phyloP scores from a whole-genome alignment of 768 basidiomycete genomes.

The Amanita fuliginea region DNA sequence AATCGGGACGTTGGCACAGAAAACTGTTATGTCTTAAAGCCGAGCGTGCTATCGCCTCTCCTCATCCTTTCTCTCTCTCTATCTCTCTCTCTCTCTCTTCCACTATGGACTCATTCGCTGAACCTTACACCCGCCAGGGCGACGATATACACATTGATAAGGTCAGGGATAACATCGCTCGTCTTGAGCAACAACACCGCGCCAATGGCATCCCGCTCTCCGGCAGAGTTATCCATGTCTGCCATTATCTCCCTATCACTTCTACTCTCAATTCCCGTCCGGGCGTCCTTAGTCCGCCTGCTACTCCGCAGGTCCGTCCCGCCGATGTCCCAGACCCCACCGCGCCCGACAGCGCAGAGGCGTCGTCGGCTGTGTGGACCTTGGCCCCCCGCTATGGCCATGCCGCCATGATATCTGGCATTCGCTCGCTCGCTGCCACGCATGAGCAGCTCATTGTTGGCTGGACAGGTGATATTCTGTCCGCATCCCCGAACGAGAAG shows the following conservation, averaged over 20 bases:
- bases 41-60: not conserved
- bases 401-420: conserved; percentile 90
- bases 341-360: conserved; percentile 6
- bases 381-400: conserved; percentile 79
- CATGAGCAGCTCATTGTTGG: conserved; percentile 90
- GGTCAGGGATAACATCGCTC: conserved; percentile 60
- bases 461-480: conserved; percentile 85
- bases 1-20: conserved; percentile 3
- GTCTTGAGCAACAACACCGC: conserved; percentile 63
- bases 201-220: conserved; percentile 64
- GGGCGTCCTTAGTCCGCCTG: conserved; percentile 61
- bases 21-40: conserved; percentile 4
- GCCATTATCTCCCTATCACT: conserved; percentile 78
- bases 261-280: conserved; percentile 43
- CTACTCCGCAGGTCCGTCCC: conserved; percentile 57
- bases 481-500: conserved; percentile 30
- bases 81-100: conserved; percentile 7
- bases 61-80: conserved; percentile 7
- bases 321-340: conserved; percentile 30
- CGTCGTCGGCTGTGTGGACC: conserved; percentile 45
- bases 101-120: conserved; percentile 61
- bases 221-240: conserved; percentile 86
- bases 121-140: conserved; percentile 54
- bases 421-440: conserved; percentile 69
- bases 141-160: conserved; percentile 61